Conservation (phyloP, 495 filamentous ascomycete species). For the Daldinia grandis region DNA sequence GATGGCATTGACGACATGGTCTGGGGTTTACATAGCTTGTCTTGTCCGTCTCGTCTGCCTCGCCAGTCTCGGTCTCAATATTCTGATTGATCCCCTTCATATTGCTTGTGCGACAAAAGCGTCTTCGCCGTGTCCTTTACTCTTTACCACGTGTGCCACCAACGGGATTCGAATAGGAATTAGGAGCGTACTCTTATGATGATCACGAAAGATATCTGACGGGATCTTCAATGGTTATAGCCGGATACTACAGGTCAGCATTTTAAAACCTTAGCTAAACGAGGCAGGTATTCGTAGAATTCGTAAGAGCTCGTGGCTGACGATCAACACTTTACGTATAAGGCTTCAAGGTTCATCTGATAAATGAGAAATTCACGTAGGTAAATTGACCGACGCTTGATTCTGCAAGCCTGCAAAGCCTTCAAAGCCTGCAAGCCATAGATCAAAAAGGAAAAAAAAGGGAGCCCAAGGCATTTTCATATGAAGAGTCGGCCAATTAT, state of each 20-base stretch:
- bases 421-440: neutral
- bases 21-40: constrained; percentile 30
- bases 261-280: constrained; percentile 3
- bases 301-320: neutral
- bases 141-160: neutral
- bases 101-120: neutral
- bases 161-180: neutral
- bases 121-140: neutral
- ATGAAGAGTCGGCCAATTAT: constrained; percentile 14
- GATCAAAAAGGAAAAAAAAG: neutral
- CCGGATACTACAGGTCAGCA: constrained; percentile 8
- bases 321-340: neutral
- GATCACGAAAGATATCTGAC: constrained; percentile 1
- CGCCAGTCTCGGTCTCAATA: constrained; percentile 1
- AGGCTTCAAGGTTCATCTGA: constrained; percentile 12
- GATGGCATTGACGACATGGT: constrained; percentile 43
- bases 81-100: constrained; percentile 19
- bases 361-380: constrained; percentile 6
- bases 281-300: constrained; percentile 7
- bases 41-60: neutral
- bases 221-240: neutral
- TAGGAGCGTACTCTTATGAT: neutral
- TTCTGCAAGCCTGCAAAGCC: neutral
- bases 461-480: constrained; percentile 1
- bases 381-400: constrained; percentile 14